A percentile compares a stretch with the other conserved stretches of the same genome.
phyloP scores from a whole-genome alignment of 768 basidiomycete species.

The Phlebiopsis flavidoalba region DNA sequence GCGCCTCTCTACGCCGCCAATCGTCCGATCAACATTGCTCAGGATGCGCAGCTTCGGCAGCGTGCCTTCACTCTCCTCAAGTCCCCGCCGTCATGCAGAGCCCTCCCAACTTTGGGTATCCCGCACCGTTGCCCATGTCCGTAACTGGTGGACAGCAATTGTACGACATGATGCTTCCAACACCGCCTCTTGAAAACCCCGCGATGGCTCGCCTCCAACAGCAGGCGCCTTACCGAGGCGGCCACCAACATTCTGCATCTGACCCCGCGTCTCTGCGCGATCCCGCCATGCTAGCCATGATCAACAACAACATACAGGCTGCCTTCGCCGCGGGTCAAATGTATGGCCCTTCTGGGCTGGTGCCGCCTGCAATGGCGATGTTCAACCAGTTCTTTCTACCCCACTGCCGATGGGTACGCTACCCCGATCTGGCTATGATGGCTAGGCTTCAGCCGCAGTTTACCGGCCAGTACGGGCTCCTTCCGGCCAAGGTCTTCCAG shows the following conservation, averaged over 20 bases:
- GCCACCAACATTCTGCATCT: constrained; percentile 79
- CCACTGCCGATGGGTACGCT: constrained; percentile 47
- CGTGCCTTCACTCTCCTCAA: constrained; percentile 51
- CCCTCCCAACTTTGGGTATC: constrained; percentile 41
- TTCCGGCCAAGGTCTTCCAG: constrained; percentile 4
- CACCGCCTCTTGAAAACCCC: constrained; percentile 48
- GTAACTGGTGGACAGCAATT: constrained; percentile 54
- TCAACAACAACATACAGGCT: constrained; percentile 51
- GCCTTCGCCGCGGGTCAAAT: constrained; percentile 46
- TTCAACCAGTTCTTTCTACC: constrained; percentile 78
- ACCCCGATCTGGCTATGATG: constrained; percentile 50
- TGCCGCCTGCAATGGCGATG: constrained; percentile 50
- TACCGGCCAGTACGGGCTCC: constrained; percentile 44
- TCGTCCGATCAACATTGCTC: constrained; percentile 46
- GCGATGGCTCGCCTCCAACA: constrained; percentile 75
- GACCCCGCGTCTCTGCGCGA: constrained; percentile 78
- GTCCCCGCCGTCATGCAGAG: constrained; percentile 39
- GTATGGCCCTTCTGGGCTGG: constrained; percentile 45
- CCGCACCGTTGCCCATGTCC: constrained; percentile 52
- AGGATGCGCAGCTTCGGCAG: constrained; percentile 55
- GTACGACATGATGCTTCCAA: constrained; percentile 75
- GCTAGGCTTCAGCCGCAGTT: constrained; percentile 56
- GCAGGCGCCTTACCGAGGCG: constrained; percentile 66
- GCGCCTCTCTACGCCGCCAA: constrained; percentile 41
- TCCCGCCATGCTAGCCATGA: constrained; percentile 57